phyloP scores from a whole-genome alignment of 768 basidiomycete species.

The Trametes elegans region DNA sequence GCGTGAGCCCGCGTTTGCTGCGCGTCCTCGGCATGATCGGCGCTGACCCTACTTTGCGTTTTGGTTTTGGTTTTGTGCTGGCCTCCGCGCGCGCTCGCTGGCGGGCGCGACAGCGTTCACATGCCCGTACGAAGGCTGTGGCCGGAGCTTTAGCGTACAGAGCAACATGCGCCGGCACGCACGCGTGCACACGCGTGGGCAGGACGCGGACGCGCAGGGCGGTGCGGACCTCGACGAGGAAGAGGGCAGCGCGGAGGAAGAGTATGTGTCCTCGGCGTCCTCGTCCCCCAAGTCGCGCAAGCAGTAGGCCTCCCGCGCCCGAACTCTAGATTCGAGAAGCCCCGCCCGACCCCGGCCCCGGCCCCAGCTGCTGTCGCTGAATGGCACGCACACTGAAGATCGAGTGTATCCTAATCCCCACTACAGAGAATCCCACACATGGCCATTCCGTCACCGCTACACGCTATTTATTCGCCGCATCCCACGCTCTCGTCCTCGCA shows the following conservation, averaged over 20 bases:
- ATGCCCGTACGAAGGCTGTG: constrained; percentile 73
- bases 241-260: constrained; percentile 36
- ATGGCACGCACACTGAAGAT: constrained; percentile 9
- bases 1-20: constrained; percentile 50
- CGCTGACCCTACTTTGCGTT: constrained; percentile 8
- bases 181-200: constrained; percentile 54
- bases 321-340: too few relatives aligned
- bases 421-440: constrained; percentile 5
- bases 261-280: constrained; percentile 14
- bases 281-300: constrained; percentile 15
- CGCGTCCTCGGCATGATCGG: neutral
- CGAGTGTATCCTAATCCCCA: constrained; percentile 5
- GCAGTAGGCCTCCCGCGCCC: neutral
- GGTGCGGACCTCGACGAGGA: constrained; percentile 41
- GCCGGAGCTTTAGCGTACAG: constrained; percentile 80
- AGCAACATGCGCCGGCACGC: constrained; percentile 89
- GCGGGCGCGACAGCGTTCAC: constrained; percentile 54
- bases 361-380: neutral
- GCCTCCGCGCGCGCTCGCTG: too few relatives aligned
- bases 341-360: neutral
- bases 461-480: constrained; percentile 18
- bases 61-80: too few relatives aligned
- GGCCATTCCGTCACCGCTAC: neutral
- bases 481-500: constrained; percentile 18
- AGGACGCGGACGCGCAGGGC: constrained; percentile 22